A percentile compares a stretch with the other conserved stretches of the same genome.
These are phyloP conservation scores for Stemphylium vesicarium DNA, from an alignment of 2,329 filamentous ascomycete species.

Conservation along the genomic window DNA sequence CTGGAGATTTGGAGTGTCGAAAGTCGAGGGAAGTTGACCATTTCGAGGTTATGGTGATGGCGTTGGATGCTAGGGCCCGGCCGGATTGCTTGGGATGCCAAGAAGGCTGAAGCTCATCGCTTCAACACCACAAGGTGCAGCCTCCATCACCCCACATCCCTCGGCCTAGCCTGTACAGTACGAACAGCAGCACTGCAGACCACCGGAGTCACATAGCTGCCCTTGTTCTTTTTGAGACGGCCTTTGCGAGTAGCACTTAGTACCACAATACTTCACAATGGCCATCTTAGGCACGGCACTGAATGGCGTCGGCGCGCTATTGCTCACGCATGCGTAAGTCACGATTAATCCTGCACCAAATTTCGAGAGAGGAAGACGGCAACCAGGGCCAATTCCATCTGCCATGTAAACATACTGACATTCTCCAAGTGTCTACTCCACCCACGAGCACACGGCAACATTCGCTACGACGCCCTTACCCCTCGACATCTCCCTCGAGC, in stretches of 20 bases:
- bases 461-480: slow-evolving; percentile 68
- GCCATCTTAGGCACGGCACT: slow-evolving; percentile 73
- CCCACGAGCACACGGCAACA: slow-evolving; percentile 85
- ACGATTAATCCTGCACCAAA: not conserved
- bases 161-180: not conserved
- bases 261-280: slow-evolving; percentile 57
- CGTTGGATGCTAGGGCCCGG: not conserved
- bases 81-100: slow-evolving; percentile 1
- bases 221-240: not conserved
- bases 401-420: slow-evolving; percentile 17
- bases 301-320: slow-evolving; percentile 75
- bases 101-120: slow-evolving; percentile 18
- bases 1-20: not conserved
- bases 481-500: slow-evolving; percentile 86
- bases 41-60: not conserved
- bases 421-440: slow-evolving; percentile 84
- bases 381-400: not conserved
- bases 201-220: not conserved
- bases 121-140: slow-evolving; percentile 13
- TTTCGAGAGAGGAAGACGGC: not conserved
- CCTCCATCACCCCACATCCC: not conserved
- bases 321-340: slow-evolving; percentile 86
- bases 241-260: not conserved
- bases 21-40: no score
- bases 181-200: not conserved